Evolutionary conservation across 1,284 basidiomycete genomes (phyloP).

Genomic region (Malassezia equina): DNA sequence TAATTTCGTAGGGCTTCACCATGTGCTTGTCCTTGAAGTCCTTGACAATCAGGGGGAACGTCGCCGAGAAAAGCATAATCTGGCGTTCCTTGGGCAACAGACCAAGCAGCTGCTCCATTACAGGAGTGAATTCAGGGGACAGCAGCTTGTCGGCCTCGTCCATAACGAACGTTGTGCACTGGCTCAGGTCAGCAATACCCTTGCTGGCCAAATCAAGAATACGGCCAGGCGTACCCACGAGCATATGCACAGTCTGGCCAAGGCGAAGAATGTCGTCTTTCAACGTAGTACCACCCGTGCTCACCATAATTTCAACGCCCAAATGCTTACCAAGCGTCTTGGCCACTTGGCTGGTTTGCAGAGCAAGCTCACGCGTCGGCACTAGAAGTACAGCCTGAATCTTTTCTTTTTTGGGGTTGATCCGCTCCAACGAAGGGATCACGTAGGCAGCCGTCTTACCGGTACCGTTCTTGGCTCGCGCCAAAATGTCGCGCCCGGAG

Average conservation of each 20-base stretch:
- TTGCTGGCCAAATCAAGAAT: conserved; percentile 92
- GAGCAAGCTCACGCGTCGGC: conserved; percentile 45
- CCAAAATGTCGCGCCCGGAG: conserved; percentile 65
- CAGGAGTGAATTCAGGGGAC: conserved; percentile 92
- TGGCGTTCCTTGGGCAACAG: conserved; percentile 78
- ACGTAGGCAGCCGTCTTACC: conserved; percentile 92
- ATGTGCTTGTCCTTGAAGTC: conserved; percentile 99
- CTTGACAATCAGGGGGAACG: conserved; percentile 97
- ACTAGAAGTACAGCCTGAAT: conserved; percentile 60
- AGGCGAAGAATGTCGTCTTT: conserved; percentile 88
- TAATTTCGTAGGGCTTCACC: conserved; percentile 91
- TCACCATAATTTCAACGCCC: conserved; percentile 94
- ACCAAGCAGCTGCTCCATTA: conserved; percentile 87
- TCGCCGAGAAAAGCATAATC: conserved; percentile 98
- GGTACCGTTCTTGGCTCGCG: conserved; percentile 54
- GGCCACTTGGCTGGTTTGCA: conserved; percentile 86
- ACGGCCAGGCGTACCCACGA: conserved; percentile 92
- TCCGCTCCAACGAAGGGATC: conserved; percentile 86
- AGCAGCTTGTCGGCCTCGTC: conserved; percentile 98
- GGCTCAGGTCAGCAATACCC: conserved; percentile 81
- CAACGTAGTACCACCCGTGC: conserved; percentile 92
- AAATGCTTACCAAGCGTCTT: conserved; percentile 94
- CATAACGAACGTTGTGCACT: conserved; percentile 72
- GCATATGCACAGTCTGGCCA: conserved; percentile 80
- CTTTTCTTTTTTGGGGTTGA: conserved; percentile 74